Base-by-base conservation (phyloP, 1,284 basidiomycete genomes). In the Ceratobasidium sp. region DNA sequence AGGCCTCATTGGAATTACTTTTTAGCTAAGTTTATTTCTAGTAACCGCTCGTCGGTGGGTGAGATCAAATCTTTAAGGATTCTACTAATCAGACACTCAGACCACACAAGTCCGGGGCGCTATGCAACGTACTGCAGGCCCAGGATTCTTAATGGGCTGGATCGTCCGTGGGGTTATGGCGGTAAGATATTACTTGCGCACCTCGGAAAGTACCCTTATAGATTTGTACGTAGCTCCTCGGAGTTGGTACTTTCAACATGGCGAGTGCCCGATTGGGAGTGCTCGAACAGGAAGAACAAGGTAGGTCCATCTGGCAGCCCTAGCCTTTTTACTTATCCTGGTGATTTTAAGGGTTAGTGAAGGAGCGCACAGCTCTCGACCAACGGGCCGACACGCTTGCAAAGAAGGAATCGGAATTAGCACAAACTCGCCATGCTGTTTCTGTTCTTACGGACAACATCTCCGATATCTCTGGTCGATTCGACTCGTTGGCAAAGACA, bases 171-270 rank as follows among this genome's bases (percentile, higher is more conserved):
- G 34, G n/a, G 53, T 57, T 57, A 12, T 57, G 34, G 16, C 53
- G 53, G 53, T 36, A 57, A 50, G 3, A n/a, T n/a, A 34, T 36
- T 18, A 28, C 32, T 18, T 34, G 2, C 10, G 12, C 21, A 14
- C 9, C 32, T 18, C 10, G 18, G 10, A 34, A 18, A 32, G 36
- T 36, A 16, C 3, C 30, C n/a, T 36, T 3, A 16, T 57, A 34
- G 36, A 8, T 32, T 9, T 12, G 3, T 10, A 21, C 36, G 6
- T 10, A 57, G 53, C 34, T 57, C 26, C 53, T 57, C 23, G 34
- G 53, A 1, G 34, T 57, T n/a, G 53, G 53, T 57, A 57, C 53
- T 39, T 57, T 57, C 26, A 57, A 57, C 16, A 39, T 57, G 53
- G 53, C 34, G 12, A n/a, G 34, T 4, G 9, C 18, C 26, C 32